These are phyloP conservation scores for Cudoniella acicularis DNA, from an alignment of 495 filamentous ascomycete species.

Conservation along the genomic window DNA sequence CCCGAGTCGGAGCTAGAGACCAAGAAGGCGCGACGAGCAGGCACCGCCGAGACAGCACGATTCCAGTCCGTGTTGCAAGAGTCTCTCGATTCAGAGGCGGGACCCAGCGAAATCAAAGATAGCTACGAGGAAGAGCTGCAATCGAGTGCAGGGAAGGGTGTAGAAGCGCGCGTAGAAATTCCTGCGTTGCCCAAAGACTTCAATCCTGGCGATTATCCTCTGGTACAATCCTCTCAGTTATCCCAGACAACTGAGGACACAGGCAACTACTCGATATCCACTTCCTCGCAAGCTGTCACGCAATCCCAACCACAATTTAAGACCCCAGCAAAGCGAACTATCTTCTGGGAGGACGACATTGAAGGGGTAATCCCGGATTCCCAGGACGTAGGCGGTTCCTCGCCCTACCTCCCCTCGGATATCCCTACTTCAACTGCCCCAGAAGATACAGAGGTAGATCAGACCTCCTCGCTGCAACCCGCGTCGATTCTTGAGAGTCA, in stretches of 20 bases:
- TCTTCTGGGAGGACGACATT: constrained; percentile 13
- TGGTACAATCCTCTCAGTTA: constrained; percentile 7
- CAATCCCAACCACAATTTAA: background rate
- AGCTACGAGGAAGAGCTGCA: constrained; percentile 24
- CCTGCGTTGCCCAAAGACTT: constrained; percentile 6
- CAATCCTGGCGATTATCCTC: constrained; percentile 16
- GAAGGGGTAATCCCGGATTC: constrained; percentile 17
- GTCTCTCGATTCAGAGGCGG: background rate
- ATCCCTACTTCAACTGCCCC: background rate
- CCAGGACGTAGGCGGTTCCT: constrained; percentile 6
- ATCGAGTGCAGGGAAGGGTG: background rate
- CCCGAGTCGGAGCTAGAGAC: background rate
- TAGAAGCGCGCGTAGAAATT: constrained; percentile 12
- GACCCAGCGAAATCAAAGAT: constrained; percentile 19
- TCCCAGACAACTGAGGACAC: constrained; percentile 8
- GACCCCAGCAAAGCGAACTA: background rate
- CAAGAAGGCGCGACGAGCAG: constrained; percentile 9
- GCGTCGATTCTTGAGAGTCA: background rate
- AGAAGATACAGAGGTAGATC: background rate
- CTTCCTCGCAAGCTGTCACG: background rate
- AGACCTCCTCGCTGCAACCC: background rate
- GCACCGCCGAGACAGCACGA: constrained; percentile 7
- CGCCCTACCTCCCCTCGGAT: background rate
- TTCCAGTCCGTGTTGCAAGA: constrained; percentile 14
- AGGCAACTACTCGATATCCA: background rate